Base-by-base conservation (phyloP, 495 filamentous ascomycete species). In the Penicillium cosmopolitanum region DNA sequence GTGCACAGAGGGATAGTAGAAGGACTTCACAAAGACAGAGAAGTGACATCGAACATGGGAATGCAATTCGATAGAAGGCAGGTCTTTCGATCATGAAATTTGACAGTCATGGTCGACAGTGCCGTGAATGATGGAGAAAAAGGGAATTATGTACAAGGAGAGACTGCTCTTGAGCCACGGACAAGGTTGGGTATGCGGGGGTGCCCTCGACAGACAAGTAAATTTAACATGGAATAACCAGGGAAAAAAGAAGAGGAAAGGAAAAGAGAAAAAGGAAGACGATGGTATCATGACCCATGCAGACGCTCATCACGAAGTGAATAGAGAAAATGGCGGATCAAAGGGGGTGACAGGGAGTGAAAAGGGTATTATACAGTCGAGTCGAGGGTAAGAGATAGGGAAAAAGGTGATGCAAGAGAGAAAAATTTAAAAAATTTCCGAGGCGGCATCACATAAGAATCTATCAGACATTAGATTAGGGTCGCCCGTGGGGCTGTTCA, bases 401-500 rank as follows among this genome's bases (percentile, higher is more conserved):
- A 50, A 25, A 36, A 16, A 25, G 21, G 21, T 35, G 35, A 53
- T 38, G 34, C 35, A 55, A 36, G 55, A 33, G 40, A 43, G n/a
- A 36, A 58, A 58, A 63, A 61, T 61, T 58, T 16, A 44, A 46
- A 55, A 62, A 61, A 2, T 65, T 66, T 72, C 70, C 64, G 66
- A 69, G 64, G 67, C 66, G 62, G 60, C 71, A 69, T 76, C 67
- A 71, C 50, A 51, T 46, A 58, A 55, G 64, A 56, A 61, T 70
- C 70, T 69, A 75, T 74, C 71, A 78, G 65, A 72, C 68, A 76
- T 77, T 75, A 75, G 53, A 76, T 74, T 73, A 75, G 40, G 48
- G 56, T 57, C 50, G 58, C 25, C 31, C 51, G 38, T 48, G 28
- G 40, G 40, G 43, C 16, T 44, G n/a, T 44, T 54, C 18, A 21